Conservation (phyloP, 2,329 filamentous ascomycete species). For the Fusarium goolgardi region DNA sequence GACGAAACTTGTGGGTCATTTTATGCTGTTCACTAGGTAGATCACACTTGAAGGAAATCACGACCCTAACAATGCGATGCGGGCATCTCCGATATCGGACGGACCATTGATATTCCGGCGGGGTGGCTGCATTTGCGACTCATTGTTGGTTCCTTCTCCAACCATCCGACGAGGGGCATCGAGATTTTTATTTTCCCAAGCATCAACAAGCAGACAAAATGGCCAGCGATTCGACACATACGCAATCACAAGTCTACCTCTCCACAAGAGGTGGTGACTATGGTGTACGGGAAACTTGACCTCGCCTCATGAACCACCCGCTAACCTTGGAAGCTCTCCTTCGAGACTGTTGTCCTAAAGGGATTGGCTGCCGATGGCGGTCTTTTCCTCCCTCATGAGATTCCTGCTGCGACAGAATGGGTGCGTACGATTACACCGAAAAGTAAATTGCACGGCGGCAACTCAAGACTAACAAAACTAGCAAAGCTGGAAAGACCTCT, state of each 20-base stretch:
- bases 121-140: constrained; percentile 30
- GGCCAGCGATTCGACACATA: constrained; percentile 42
- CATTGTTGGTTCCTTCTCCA: constrained; percentile 14
- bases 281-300: constrained; percentile 24
- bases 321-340: constrained; percentile 71
- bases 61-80: background rate
- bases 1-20: no score
- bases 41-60: background rate
- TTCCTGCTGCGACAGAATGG: constrained; percentile 74
- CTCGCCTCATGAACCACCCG: background rate
- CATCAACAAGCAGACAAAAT: constrained; percentile 34
- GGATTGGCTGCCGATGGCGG: constrained; percentile 86
- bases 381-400: constrained; percentile 85
- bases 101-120: constrained; percentile 40
- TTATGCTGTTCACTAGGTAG: no score
- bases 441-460: background rate
- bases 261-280: constrained; percentile 47
- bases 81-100: constrained; percentile 30
- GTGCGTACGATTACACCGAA: constrained; percentile 49
- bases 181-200: constrained; percentile 40
- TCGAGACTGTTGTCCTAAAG: constrained; percentile 88
- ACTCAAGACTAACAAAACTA: constrained; percentile 6
- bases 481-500: constrained; percentile 81
- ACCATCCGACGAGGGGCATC: constrained; percentile 26
- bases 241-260: constrained; percentile 45